phyloP scores from a whole-genome alignment of 1,284 basidiomycete genomes.

The Moesziomyces sp. region DNA sequence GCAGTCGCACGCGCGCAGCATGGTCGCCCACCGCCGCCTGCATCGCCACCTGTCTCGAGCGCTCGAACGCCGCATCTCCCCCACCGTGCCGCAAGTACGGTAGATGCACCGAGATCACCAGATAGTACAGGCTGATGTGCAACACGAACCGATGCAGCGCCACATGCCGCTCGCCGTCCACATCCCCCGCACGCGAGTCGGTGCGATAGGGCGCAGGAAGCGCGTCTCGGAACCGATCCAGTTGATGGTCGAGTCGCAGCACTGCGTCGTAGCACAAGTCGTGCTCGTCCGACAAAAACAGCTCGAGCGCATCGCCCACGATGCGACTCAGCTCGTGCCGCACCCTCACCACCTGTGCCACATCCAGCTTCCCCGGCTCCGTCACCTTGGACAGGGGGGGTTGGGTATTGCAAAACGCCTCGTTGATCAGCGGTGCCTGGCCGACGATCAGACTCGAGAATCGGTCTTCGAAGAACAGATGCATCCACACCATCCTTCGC shows the following conservation, averaged over 20 bases:
- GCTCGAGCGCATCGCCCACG: conserved; percentile 7
- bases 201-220: background rate
- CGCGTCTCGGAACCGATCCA: conserved; percentile 3
- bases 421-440: conserved; percentile 21
- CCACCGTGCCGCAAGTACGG: conserved; percentile 23
- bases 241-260: conserved; percentile 9
- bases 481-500: conserved; percentile 14
- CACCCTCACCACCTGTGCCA: conserved; percentile 3
- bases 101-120: conserved; percentile 20
- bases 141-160: conserved; percentile 18
- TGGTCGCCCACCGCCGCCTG: conserved; percentile 15
- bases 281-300: conserved; percentile 14
- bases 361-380: background rate
- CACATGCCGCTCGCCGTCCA: conserved; percentile 10
- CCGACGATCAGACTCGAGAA: conserved; percentile 9
- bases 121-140: conserved; percentile 13
- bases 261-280: conserved; percentile 10
- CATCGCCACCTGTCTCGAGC: conserved; percentile 13
- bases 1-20: conserved; percentile 4
- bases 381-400: background rate
- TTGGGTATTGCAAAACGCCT: background rate
- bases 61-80: conserved; percentile 10
- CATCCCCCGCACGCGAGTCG: background rate
- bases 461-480: conserved; percentile 9
- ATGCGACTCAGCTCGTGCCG: conserved; percentile 16